These are phyloP conservation scores for Aspergillus bombycis DNA, from an alignment of 2,329 filamentous ascomycete genomes.

Conservation along the genomic window DNA sequence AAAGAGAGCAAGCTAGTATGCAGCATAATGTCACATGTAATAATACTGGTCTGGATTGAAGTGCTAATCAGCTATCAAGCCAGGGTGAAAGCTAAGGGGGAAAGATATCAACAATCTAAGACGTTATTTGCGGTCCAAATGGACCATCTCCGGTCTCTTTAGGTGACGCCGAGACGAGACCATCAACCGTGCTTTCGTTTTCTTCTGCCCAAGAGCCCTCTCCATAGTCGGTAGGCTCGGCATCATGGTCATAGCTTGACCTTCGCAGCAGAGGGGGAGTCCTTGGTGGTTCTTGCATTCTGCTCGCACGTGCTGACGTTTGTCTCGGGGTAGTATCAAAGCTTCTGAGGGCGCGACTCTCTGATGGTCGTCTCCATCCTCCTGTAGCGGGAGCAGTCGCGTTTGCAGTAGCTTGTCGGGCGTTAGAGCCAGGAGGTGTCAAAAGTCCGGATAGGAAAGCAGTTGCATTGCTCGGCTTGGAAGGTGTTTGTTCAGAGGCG, in stretches of 20 bases:
- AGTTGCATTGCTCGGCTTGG: conserved; percentile 59
- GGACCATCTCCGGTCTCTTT: conserved; percentile 32
- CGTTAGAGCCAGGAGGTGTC: conserved; percentile 80
- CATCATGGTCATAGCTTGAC: conserved; percentile 63
- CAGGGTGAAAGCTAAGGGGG: conserved; percentile 7
- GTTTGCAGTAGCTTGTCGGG: conserved; percentile 63
- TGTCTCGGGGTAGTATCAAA: conserved; percentile 33
- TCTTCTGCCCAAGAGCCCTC: conserved; percentile 55
- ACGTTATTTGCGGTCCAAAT: conserved; percentile 35
- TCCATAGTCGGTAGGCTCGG: conserved; percentile 54
- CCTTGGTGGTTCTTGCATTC: conserved; percentile 39
- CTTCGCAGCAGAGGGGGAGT: conserved; percentile 61
- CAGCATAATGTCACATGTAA: conserved; percentile 8
- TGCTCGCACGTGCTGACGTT: conserved; percentile 35
- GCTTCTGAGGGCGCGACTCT: conserved; percentile 39
- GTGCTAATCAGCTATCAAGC: conserved; percentile 10
- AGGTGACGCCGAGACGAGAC: conserved; percentile 40
- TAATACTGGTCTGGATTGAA: neutral
- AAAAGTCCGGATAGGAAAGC: conserved; percentile 77
- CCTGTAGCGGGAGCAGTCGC: conserved; percentile 34
- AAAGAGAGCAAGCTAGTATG: conserved; percentile 2
- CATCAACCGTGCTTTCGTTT: conserved; percentile 50
- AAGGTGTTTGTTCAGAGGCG: conserved; percentile 58
- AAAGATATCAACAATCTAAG: conserved; percentile 20
- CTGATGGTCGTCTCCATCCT: conserved; percentile 34